These are phyloP conservation scores for Xerocomus potaroensis DNA, from an alignment of 768 basidiomycete species.

Conservation along the genomic window DNA sequence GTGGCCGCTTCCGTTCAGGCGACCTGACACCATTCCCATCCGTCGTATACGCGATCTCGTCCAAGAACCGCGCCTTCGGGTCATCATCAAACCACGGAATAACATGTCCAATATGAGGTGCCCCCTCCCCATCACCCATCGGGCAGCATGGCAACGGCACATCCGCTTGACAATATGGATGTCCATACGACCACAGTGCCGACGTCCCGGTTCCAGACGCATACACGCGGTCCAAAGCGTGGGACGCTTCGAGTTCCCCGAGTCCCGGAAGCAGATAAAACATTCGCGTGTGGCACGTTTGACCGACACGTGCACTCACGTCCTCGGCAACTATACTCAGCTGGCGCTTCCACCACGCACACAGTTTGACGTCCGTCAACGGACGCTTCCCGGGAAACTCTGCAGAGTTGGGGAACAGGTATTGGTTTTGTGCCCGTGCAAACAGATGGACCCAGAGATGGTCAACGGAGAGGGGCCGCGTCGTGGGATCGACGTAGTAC, in stretches of 20 bases:
- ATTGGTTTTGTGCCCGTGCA: conserved; percentile 86
- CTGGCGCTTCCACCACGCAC: conserved; percentile 89
- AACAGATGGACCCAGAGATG: conserved; percentile 84
- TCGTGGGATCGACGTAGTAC: conserved; percentile 60
- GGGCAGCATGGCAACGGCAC: conserved; percentile 42
- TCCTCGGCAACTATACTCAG: conserved; percentile 52
- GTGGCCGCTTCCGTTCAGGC: conserved; percentile 56
- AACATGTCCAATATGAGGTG: conserved; percentile 52
- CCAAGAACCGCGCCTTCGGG: conserved; percentile 90
- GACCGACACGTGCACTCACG: conserved; percentile 22
- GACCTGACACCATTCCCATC: conserved; percentile 56
- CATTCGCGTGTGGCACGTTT: conserved; percentile 24
- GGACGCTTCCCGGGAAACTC: conserved; percentile 67
- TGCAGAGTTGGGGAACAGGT: conserved; percentile 87
- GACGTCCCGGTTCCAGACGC: conserved; percentile 17
- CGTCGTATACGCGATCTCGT: conserved; percentile 78
- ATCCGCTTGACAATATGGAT: conserved; percentile 57
- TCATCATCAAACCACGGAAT: conserved; percentile 96
- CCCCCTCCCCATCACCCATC: conserved; percentile 33
- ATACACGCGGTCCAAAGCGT: conserved; percentile 44
- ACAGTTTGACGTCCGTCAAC: conserved; percentile 72
- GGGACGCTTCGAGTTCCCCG: conserved; percentile 59
- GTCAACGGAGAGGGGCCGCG: conserved; percentile 52
- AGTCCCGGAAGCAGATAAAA: conserved; percentile 73
- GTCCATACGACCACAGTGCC: conserved; percentile 66